Conservation (phyloP, 1,284 basidiomycete species). For the Boletus sp. region DNA sequence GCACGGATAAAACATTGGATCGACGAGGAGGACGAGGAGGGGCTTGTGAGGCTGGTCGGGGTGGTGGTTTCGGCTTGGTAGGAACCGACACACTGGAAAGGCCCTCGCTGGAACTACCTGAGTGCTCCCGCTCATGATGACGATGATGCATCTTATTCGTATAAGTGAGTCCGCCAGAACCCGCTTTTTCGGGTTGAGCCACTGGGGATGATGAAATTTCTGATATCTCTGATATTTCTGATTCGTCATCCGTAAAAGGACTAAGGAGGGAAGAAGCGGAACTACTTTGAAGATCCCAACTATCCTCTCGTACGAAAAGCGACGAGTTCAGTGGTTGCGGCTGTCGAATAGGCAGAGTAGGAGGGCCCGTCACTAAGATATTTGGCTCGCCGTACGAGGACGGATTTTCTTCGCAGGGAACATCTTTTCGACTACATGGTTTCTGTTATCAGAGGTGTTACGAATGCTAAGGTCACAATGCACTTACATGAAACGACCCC, state of each 20-base stretch:
- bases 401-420: conserved; percentile 20
- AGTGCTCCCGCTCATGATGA: conserved; percentile 14
- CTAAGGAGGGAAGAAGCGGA: conserved; percentile 32
- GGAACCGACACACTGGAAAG: conserved; percentile 13
- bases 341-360: conserved; percentile 24
- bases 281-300: conserved; percentile 23
- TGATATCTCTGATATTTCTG: conserved; percentile 32
- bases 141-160: conserved; percentile 1
- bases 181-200: conserved; percentile 9
- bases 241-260: conserved; percentile 39
- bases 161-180: conserved; percentile 1
- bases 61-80: conserved; percentile 28
- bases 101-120: conserved; percentile 32
- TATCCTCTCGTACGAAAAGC: conserved; percentile 31
- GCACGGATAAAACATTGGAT: conserved; percentile 4
- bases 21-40: conserved; percentile 31
- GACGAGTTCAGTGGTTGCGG: conserved; percentile 18
- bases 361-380: conserved; percentile 33
- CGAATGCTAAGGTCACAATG: background rate
- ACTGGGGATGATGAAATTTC: conserved; percentile 19
- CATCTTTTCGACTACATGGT: conserved; percentile 15
- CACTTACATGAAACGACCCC: conserved; percentile 30
- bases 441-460: background rate
- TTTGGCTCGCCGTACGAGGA: conserved; percentile 28
- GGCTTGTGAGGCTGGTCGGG: conserved; percentile 20